A percentile compares a stretch with the other conserved stretches of the same genome.
phyloP scores from a whole-genome alignment of 2,329 filamentous ascomycete genomes.

The Colletotrichum plurivorum region DNA sequence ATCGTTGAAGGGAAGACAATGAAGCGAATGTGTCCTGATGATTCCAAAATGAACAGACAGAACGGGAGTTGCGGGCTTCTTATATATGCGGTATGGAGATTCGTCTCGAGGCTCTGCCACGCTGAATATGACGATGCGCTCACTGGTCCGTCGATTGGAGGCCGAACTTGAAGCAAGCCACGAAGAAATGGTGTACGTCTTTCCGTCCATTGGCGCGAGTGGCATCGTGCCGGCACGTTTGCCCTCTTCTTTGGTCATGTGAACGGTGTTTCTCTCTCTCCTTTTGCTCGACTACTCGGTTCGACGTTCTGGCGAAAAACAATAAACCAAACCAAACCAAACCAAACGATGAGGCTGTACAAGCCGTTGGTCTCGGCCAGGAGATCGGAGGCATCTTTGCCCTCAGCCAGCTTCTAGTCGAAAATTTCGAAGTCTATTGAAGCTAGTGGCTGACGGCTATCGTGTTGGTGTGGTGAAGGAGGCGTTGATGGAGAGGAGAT shows the following conservation, averaged over 20 bases:
- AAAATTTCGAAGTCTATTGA: background rate
- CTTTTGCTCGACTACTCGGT: constrained; percentile 3
- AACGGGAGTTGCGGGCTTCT: background rate
- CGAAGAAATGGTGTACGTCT: background rate
- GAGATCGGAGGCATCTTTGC: background rate
- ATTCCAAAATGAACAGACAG: constrained; percentile 2
- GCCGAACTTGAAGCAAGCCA: background rate
- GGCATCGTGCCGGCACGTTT: background rate
- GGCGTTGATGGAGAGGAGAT: constrained; percentile 7
- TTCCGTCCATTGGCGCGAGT: background rate
- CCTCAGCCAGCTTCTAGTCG: background rate
- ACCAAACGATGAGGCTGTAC: background rate
- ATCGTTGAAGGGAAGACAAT: constrained; percentile 4
- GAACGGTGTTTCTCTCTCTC: background rate
- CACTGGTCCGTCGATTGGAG: background rate
- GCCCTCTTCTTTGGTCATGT: background rate
- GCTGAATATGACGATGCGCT: constrained; percentile 1
- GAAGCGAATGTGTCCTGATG: constrained; percentile 13
- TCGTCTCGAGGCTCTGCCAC: background rate
- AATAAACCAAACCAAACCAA: too few species aligned
- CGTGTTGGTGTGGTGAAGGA: constrained; percentile 9
- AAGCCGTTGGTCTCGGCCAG: background rate
- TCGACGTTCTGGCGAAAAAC: background rate
- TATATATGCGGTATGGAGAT: background rate
- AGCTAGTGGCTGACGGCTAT: constrained; percentile 8